Evolutionary conservation across 148 eudicot species (phyloP).

Genomic region (Chenopodium suecicum): DNA sequence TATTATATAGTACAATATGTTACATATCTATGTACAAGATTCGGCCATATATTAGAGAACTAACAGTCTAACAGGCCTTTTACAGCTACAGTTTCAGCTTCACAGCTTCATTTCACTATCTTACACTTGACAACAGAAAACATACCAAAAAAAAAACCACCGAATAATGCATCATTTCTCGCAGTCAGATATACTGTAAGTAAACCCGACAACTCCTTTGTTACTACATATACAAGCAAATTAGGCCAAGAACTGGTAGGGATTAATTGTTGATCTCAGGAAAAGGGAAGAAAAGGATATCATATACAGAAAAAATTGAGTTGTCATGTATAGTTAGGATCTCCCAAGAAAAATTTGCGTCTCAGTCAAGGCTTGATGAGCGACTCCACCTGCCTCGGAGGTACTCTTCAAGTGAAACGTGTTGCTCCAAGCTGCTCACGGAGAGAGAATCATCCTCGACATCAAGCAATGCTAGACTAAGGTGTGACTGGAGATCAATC

Average conservation of each 20-base stretch:
- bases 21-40: neutral
- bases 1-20: neutral
- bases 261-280: neutral
- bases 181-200: neutral
- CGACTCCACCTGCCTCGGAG: slow-evolving; percentile 90
- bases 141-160: neutral
- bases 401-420: slow-evolving; percentile 74
- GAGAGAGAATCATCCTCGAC: slow-evolving; percentile 81
- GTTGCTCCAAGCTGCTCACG: slow-evolving; percentile 72
- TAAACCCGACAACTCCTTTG: neutral
- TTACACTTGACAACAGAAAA: slow-evolving; percentile 11
- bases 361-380: slow-evolving; percentile 79
- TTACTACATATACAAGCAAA: neutral
- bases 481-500: slow-evolving; percentile 68
- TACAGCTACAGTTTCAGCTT: neutral
- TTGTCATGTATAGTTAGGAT: slow-evolving; percentile 8
- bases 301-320: slow-evolving; percentile 23
- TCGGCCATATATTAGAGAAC: neutral
- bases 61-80: neutral
- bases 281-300: neutral
- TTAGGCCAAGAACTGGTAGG: neutral
- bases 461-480: slow-evolving; percentile 77
- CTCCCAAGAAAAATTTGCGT: neutral
- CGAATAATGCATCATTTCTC: slow-evolving; percentile 1
- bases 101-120: neutral